Conservation (phyloP, 1,139 yeast genomes). For the Ogataea hybrid region DNA sequence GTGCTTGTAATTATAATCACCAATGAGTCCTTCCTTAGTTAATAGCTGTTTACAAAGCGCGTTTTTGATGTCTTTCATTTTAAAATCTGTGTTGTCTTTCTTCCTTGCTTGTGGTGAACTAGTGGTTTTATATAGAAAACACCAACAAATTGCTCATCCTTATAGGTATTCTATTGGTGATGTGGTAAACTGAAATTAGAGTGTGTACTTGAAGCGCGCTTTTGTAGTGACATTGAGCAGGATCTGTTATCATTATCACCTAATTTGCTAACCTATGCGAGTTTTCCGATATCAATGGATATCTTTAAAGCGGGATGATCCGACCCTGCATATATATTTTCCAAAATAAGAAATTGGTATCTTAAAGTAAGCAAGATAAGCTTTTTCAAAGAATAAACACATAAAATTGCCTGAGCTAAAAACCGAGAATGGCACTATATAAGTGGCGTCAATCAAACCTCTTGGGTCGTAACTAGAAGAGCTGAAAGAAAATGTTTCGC, state of each 20-base stretch:
- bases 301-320: constrained; percentile 1
- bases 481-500: neutral
- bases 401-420: constrained; percentile 1
- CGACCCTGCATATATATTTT: constrained; percentile 1
- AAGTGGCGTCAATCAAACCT: constrained; percentile 1
- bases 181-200: constrained; percentile 1
- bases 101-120: constrained; percentile 1
- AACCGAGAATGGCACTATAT: constrained; percentile 1
- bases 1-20: constrained; percentile 77
- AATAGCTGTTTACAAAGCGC: constrained; percentile 1
- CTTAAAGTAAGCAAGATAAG: constrained; percentile 1
- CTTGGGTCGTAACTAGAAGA: neutral
- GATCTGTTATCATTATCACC: constrained; percentile 1
- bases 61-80: constrained; percentile 1
- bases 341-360: constrained; percentile 1
- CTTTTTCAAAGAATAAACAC: constrained; percentile 1
- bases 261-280: constrained; percentile 1
- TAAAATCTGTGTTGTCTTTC: constrained; percentile 1
- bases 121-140: constrained; percentile 1
- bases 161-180: constrained; percentile 1
- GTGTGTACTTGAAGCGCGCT: constrained; percentile 2
- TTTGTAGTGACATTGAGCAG: constrained; percentile 1
- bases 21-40: constrained; percentile 73
- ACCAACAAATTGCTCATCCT: constrained; percentile 1
- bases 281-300: constrained; percentile 1